These are phyloP conservation scores for Sugiyamaella smithiae DNA, from an alignment of 805 yeast genomes.

Conservation along the genomic window DNA sequence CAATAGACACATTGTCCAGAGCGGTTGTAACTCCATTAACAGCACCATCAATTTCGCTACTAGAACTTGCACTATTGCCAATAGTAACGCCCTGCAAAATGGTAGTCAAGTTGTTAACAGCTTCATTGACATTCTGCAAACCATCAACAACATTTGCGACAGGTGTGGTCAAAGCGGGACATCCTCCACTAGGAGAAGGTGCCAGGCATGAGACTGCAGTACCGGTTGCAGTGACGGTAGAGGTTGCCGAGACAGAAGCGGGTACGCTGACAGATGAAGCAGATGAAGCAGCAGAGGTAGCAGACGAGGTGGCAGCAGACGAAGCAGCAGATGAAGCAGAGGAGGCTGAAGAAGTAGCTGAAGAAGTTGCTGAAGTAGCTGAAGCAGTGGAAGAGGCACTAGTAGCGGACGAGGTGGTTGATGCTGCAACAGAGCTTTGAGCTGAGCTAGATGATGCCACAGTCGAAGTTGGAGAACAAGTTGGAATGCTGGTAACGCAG, in stretches of 20 bases:
- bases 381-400: conserved; percentile 7
- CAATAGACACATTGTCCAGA: background rate
- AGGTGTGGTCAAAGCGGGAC: conserved; percentile 7
- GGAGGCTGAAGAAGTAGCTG: background rate
- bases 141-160: conserved; percentile 2
- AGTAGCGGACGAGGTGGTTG: conserved; percentile 1
- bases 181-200: conserved; percentile 14
- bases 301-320: conserved; percentile 1
- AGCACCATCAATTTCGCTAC: background rate
- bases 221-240: background rate
- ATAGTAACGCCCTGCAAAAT: background rate
- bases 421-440: background rate
- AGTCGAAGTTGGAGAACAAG: background rate
- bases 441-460: background rate
- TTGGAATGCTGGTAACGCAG: background rate
- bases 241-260: background rate
- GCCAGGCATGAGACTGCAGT: conserved; percentile 10
- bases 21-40: background rate
- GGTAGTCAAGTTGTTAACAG: background rate
- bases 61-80: background rate
- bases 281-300: conserved; percentile 6
- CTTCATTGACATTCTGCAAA: background rate
- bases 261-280: background rate
- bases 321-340: background rate
- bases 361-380: background rate